phyloP scores from a whole-genome alignment of 345 rosid species.

The Mallotus nudiflorus region DNA sequence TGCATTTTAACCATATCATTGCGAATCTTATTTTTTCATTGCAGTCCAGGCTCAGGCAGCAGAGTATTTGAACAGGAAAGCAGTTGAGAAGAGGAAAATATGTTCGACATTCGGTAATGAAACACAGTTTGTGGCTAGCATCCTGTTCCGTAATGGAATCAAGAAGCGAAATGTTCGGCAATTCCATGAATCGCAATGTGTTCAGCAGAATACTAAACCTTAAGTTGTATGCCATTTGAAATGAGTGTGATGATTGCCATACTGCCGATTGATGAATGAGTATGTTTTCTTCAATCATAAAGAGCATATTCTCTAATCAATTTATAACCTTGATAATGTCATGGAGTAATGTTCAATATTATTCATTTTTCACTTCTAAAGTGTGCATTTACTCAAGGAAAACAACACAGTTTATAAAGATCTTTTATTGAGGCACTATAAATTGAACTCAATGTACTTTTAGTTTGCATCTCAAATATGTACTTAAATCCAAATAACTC shows the following conservation, averaged over 20 bases:
- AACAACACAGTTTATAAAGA: no score
- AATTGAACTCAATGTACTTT: no score
- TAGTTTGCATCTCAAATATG: no score
- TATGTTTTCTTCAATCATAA: no score
- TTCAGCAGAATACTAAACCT: conserved; percentile 8
- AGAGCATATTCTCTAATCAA: no score
- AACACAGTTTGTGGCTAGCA: conserved; percentile 41
- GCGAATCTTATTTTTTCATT: conserved; percentile 13
- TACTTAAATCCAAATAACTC: no score
- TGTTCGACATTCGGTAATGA: conserved; percentile 24
- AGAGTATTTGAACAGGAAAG: conserved; percentile 58
- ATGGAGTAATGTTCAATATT: no score
- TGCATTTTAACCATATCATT: neutral
- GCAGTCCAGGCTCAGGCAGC: conserved; percentile 72
- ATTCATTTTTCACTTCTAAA: no score
- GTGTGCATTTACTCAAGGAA: no score
- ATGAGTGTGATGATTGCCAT: neutral
- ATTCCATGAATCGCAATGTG: conserved; percentile 36
- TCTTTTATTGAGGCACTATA: no score
- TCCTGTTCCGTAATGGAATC: conserved; percentile 63
- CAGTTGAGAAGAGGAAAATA: conserved; percentile 33
- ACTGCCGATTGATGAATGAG: no score
- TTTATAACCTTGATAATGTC: no score
- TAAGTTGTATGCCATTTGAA: neutral
- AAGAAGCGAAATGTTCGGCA: conserved; percentile 54